Conservation (phyloP, 2,329 filamentous ascomycete species). For the Aspergillus oerlinghausenensis region DNA sequence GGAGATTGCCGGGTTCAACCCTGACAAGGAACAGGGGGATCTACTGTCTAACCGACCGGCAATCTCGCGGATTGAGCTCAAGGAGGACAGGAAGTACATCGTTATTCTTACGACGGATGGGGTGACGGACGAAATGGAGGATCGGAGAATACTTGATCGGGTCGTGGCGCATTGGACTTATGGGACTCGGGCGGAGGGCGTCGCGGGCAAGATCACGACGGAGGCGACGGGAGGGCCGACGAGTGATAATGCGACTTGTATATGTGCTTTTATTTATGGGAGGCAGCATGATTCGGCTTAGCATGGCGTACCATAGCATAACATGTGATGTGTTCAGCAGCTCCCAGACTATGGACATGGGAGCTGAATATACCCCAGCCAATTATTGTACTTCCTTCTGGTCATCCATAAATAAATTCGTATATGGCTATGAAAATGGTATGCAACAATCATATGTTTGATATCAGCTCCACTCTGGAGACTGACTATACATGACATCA, state of each 20-base stretch:
- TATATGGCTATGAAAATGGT: too few species aligned
- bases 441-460: too few species aligned
- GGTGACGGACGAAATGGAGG: conserved; percentile 5
- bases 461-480: too few species aligned
- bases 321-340: not conserved
- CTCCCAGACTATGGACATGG: too few species aligned
- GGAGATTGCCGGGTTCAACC: not conserved
- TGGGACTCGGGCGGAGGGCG: conserved; percentile 1
- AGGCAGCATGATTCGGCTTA: not conserved
- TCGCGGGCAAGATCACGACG: not conserved
- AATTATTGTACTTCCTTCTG: not conserved
- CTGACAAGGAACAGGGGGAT: not conserved
- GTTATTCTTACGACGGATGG: conserved; percentile 7
- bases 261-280: conserved; percentile 4
- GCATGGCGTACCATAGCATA: not conserved
- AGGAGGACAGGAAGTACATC: conserved; percentile 1
- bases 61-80: not conserved
- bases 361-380: not conserved
- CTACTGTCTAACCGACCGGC: conserved; percentile 3
- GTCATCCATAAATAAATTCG: too few species aligned
- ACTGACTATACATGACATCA: not conserved
- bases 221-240: not conserved
- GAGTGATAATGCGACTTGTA: conserved; percentile 10
- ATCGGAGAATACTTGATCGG: not conserved
- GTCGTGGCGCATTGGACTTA: not conserved